Percentiles rank a stretch among this genome's conserved stretches.
These are phyloP conservation scores for Coleophoma eucalyptorum DNA, from an alignment of 2,329 filamentous ascomycete species.

Conservation along the genomic window DNA sequence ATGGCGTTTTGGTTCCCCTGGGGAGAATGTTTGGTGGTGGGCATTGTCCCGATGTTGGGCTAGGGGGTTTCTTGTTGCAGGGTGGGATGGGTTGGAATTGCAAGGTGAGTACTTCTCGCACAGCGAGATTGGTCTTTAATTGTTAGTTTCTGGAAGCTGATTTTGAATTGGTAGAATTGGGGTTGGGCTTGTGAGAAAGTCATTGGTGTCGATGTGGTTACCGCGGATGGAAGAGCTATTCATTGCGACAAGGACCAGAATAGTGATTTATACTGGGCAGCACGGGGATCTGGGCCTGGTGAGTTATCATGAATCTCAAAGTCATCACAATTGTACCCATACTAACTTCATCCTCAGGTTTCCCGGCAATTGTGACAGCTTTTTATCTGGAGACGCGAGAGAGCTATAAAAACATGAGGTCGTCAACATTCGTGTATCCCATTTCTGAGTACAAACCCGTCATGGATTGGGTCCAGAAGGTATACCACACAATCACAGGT, in stretches of 20 bases:
- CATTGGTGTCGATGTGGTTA: constrained; percentile 21
- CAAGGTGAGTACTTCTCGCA: constrained; percentile 30
- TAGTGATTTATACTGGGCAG: constrained; percentile 42
- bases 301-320: neutral
- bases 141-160: neutral
- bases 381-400: constrained; percentile 38
- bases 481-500: constrained; percentile 21
- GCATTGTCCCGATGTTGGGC: constrained; percentile 52
- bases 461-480: constrained; percentile 43
- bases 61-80: constrained; percentile 53
- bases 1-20: constrained; percentile 30
- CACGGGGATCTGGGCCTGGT: constrained; percentile 16
- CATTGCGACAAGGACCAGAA: constrained; percentile 39
- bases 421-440: constrained; percentile 39
- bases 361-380: constrained; percentile 47
- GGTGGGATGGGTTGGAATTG: constrained; percentile 58
- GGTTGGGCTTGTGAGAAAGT: constrained; percentile 43
- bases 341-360: constrained; percentile 30
- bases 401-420: constrained; percentile 4
- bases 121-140: too few relatives aligned
- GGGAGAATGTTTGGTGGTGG: constrained; percentile 48
- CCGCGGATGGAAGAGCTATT: constrained; percentile 17
- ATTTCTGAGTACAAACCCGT: constrained; percentile 39
- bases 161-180: constrained; percentile 37
- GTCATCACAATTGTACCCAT: neutral